These are phyloP conservation scores for Camellia japonica DNA, from an alignment of 148 eudicot genomes.

Conservation along the genomic window DNA sequence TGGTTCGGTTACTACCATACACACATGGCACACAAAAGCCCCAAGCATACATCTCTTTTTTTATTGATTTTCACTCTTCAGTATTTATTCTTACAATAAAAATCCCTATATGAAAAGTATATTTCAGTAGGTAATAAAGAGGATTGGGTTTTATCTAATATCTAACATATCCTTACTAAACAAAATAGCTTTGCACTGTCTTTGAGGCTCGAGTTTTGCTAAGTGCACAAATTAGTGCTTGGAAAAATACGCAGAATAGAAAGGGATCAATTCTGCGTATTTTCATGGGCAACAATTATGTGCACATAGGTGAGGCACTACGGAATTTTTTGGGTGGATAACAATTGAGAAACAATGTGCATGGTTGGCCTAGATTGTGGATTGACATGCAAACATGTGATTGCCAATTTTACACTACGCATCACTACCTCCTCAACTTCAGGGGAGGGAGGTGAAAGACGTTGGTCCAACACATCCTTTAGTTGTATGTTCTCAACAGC, in stretches of 20 bases:
- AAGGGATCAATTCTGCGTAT: too few relatives aligned
- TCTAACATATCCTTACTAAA: not conserved
- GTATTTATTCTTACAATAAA: too few relatives aligned
- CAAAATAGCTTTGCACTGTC: not conserved
- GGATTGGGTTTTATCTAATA: not conserved
- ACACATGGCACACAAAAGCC: too few relatives aligned
- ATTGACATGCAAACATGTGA: constrained; percentile 27
- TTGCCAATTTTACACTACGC: constrained; percentile 25
- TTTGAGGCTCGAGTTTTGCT: not conserved
- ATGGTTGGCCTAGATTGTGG: constrained; percentile 38
- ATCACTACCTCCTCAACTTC: constrained; percentile 24
- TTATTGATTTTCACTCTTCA: too few relatives aligned
- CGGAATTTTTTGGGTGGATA: constrained; percentile 7
- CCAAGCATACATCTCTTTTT: too few relatives aligned
- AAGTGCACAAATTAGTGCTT: too few relatives aligned
- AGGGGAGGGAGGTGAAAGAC: constrained; percentile 26
- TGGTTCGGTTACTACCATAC: too few relatives aligned
- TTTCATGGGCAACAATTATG: too few relatives aligned
- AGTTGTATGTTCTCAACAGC: not conserved
- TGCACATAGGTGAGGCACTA: too few relatives aligned
- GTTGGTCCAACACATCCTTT: constrained; percentile 36
- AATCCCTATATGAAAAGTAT: too few relatives aligned
- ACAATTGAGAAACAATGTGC: constrained; percentile 22
- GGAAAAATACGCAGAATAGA: too few relatives aligned
- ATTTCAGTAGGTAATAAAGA: too few relatives aligned